Evolutionary conservation across 352 stramenopile genomes (phyloP), one percentile per base, ranked within the genome.

Genomic region (Pythium rishiriense): DNA sequence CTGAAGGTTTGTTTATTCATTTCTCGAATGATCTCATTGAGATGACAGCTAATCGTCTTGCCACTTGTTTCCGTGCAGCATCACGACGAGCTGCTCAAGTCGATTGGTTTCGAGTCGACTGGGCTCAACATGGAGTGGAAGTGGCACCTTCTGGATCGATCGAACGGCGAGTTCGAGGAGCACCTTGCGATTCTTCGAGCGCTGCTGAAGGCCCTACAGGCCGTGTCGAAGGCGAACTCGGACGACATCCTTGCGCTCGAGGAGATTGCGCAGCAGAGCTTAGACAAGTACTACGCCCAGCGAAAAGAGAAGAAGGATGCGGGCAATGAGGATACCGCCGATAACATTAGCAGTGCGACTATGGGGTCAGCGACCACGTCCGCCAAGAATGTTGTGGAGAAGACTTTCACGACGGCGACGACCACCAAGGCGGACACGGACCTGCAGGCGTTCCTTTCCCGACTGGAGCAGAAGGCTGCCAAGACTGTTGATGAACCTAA

Each of bases 41-140:
- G 24, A 52, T 35, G 21, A 21, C 0, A n/a, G 15, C 29, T 57
- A 29, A 57, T 45, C 10, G 7, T n/a, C 8, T 28, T 25, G 10
- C 17, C 1, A 12, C 21, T 62, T 49, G 22, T 45, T 56, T 51
- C 17, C n/a, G 19, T 51, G 24, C 42, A 93, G 83, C 78, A 94
- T 48, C 82, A 94, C 43, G 76, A 88, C 26, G 81, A 88, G 29
- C 54, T 94, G 58, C 78, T 94, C 24, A 81, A 87, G 54, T 79
- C 81, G 26, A 91, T 94, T 51, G 85, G 85, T 0, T 94, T 94
- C 24, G 83, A 91, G 50, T 85, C 74, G 26, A 73, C 76, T 11
- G 81, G 83, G 14, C 55, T 90, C 8, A 92, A 90, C 64, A 85
- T 94, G 79, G 85, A 94, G 54, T 94, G 85, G 85, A 90, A 88